Evolutionary conservation across 148 eudicot genomes (phyloP).

Genomic region (Persicaria maculosa): DNA sequence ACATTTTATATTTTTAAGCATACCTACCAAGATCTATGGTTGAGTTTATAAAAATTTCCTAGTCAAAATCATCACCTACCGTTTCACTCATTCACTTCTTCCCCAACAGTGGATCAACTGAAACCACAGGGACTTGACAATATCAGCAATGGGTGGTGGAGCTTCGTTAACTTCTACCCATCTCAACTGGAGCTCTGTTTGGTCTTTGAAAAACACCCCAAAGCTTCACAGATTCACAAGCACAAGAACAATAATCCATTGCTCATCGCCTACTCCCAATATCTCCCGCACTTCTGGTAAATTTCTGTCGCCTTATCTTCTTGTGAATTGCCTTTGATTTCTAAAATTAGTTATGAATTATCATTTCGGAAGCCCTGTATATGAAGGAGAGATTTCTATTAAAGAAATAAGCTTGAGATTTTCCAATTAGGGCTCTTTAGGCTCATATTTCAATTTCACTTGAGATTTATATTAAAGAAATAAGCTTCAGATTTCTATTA

Average conservation of each 20-base stretch:
- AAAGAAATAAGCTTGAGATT: too few relatives aligned
- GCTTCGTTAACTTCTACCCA: neutral
- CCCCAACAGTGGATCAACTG: neutral
- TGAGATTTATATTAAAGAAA: too few relatives aligned
- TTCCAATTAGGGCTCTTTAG: too few relatives aligned
- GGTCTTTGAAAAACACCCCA: neutral
- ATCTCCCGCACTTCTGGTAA: neutral
- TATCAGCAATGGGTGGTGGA: constrained; percentile 5
- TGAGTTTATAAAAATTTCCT: too few relatives aligned
- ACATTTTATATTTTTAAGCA: too few relatives aligned
- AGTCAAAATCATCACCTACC: neutral
- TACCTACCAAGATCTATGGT: too few relatives aligned
- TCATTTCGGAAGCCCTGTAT: too few relatives aligned
- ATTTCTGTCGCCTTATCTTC: neutral
- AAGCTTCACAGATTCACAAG: neutral
- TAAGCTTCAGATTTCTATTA: too few relatives aligned
- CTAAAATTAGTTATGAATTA: too few relatives aligned
- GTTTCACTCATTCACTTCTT: neutral
- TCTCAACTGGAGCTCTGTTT: neutral
- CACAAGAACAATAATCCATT: neutral
- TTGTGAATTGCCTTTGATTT: neutral
- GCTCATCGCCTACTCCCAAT: neutral
- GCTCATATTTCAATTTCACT: too few relatives aligned
- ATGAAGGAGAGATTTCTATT: too few relatives aligned
- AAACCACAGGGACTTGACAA: neutral